Evolutionary conservation across 202 grass and related monocot genomes (phyloP).

Genomic region (Zoysia matrella): DNA sequence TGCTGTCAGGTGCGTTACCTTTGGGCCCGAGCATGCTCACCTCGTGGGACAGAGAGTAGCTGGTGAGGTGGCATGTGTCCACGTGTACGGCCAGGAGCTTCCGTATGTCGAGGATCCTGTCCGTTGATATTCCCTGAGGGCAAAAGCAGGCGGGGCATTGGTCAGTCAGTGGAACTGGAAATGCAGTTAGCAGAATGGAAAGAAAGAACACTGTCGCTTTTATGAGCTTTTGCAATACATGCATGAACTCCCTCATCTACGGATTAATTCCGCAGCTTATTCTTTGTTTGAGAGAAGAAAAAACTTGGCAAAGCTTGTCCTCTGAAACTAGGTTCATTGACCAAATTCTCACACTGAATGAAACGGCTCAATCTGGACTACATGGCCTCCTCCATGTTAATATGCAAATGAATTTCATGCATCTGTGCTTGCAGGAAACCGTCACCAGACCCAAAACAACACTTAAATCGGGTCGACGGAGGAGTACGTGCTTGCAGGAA

Average conservation of each 20-base stretch:
- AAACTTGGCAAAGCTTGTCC: background rate
- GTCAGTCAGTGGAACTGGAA: background rate
- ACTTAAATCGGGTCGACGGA: too few relatives aligned
- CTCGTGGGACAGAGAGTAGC: constrained; percentile 85
- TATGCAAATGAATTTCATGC: background rate
- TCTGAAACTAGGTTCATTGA: background rate
- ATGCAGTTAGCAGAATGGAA: background rate
- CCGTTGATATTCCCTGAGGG: constrained; percentile 86
- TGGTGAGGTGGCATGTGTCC: constrained; percentile 89
- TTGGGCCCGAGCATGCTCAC: constrained; percentile 39
- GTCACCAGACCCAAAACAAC: too few relatives aligned
- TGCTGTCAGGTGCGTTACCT: background rate
- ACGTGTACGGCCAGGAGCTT: constrained; percentile 89
- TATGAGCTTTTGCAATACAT: background rate
- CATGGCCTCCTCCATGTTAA: background rate
- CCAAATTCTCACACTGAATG: background rate
- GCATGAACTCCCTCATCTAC: background rate
- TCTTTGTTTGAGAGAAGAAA: background rate
- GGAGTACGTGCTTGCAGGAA: too few relatives aligned
- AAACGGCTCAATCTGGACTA: too few relatives aligned
- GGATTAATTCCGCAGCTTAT: background rate
- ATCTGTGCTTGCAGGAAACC: background rate
- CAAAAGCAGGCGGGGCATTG: background rate
- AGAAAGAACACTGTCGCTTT: background rate
- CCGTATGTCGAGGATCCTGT: constrained; percentile 75